Percentiles rank a stretch among this genome's conserved stretches.
Conservation (phyloP, 768 basidiomycete species). For the Amanita phalloides region DNA sequence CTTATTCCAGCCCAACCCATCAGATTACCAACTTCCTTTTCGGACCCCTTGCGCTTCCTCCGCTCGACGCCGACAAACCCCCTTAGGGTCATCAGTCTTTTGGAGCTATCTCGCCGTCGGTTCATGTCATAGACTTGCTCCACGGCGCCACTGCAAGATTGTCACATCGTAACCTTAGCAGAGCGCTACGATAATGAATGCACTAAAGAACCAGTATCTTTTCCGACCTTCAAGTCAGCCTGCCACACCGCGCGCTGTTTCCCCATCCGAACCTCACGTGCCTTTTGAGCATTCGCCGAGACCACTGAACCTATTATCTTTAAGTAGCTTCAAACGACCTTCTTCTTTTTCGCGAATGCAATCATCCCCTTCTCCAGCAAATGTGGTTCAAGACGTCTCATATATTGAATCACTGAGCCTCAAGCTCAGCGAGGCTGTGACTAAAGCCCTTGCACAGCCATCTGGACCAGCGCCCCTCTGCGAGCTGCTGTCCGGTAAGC, state of each 20-base stretch:
- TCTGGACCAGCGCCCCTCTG: slow-evolving; percentile 35
- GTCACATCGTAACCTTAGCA: slow-evolving; percentile 8
- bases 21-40: slow-evolving; percentile 48
- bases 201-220: slow-evolving; percentile 57
- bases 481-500: slow-evolving; percentile 55
- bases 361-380: slow-evolving; percentile 22
- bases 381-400: slow-evolving; percentile 65
- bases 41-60: slow-evolving; percentile 46
- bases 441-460: slow-evolving; percentile 63
- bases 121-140: slow-evolving; percentile 40
- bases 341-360: slow-evolving; percentile 32
- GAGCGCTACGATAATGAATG: slow-evolving; percentile 36
- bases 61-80: slow-evolving; percentile 66
- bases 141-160: slow-evolving; percentile 19
- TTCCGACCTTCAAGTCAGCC: slow-evolving; percentile 56
- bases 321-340: slow-evolving; percentile 48
- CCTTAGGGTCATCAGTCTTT: slow-evolving; percentile 42
- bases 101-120: slow-evolving; percentile 18
- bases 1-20: slow-evolving; percentile 31
- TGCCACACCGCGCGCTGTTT: slow-evolving; percentile 43
- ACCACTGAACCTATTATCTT: slow-evolving; percentile 46
- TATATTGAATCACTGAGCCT: slow-evolving; percentile 70
- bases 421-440: slow-evolving; percentile 74
- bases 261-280: slow-evolving; percentile 26
- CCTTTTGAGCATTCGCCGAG: slow-evolving; percentile 35